These are phyloP conservation scores for Umbelopsis ramanniana DNA, from an alignment of 192 early-diverging fungal species.

Conservation along the genomic window DNA sequence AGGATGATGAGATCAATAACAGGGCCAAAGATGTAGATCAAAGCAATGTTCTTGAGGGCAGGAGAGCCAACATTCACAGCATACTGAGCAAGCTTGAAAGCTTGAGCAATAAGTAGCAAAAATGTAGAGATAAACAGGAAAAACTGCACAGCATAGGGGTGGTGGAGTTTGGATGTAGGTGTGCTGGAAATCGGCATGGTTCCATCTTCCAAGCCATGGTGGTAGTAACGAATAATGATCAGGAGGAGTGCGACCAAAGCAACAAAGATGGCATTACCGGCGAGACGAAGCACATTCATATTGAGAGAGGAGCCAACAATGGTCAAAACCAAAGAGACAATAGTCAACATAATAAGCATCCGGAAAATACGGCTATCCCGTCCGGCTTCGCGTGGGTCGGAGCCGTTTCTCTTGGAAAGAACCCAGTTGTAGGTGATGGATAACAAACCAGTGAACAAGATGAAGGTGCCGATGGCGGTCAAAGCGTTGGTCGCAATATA, in stretches of 20 bases:
- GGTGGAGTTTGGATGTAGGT: background rate
- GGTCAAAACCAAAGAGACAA: conserved; percentile 1
- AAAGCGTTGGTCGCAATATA: conserved; percentile 12
- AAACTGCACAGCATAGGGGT: background rate
- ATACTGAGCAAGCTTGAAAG: conserved; percentile 21
- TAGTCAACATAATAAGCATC: background rate
- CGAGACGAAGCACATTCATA: background rate
- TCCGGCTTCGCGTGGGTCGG: background rate
- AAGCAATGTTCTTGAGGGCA: conserved; percentile 1
- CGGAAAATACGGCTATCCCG: background rate
- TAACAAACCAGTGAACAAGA: background rate
- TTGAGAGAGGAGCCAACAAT: background rate
- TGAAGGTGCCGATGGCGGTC: conserved; percentile 3
- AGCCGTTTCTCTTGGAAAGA: background rate
- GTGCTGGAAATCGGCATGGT: background rate
- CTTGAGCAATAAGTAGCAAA: conserved; percentile 3
- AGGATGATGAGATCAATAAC: conserved; percentile 14
- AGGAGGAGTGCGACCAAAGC: background rate
- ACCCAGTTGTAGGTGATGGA: conserved; percentile 7
- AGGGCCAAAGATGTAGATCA: conserved; percentile 18
- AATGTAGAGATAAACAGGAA: background rate
- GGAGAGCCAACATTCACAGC: background rate
- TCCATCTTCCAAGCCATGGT: background rate
- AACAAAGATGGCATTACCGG: conserved; percentile 2
- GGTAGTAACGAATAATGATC: background rate